Evolutionary conservation across 768 basidiomycete genomes (phyloP), one percentile per base, ranked within the genome.

Genomic region (Naganishia kalamii): DNA sequence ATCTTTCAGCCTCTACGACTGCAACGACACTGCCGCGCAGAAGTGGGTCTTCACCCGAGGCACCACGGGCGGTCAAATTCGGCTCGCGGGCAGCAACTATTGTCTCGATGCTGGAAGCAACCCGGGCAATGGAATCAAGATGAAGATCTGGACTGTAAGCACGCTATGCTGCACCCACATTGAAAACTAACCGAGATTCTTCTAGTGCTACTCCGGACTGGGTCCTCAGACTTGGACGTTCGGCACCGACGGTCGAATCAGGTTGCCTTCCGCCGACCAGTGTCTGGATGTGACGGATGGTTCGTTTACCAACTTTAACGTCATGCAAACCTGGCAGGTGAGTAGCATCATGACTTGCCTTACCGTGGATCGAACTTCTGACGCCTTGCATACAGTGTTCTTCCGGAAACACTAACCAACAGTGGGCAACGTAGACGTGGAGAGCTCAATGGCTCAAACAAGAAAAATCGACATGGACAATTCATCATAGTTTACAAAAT

Each of bases 1-100:
- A n/a, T n/a, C n/a, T n/a, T n/a, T n/a, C n/a, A 72, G 68, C 46
- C 70, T 74, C 57, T 65, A 51, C 52, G 70, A 74, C 60, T 74
- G 72, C 60, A 70, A 70, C 49, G 57, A 59, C 12, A 46, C 49
- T n/a, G 30, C 60, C 25, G 51, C 59, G 19, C 72, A 74, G 52
- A 50, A 68, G 35, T 74, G 71, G 71, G 64, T 54, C 10, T 37
- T 71, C 37, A 54, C 47, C 15, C 46, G 60, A 46, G 69, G 69
- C 23, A 57, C 64, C 3, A 68, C 69, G 25, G 27, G 64, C 29
- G 67, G 72, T 44, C 54, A 70, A 35, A 67, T 74, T 57, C 43
- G 67, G 33, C 59, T 73, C 27, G 66, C 69, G 7, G 68, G 69
- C 5, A 71, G 68, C 25, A 68, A 71, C 65, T 72, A 62, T 60